These are phyloP conservation scores for Escovopsis sp. DNA, from an alignment of 2,329 filamentous ascomycete genomes.

Conservation along the genomic window DNA sequence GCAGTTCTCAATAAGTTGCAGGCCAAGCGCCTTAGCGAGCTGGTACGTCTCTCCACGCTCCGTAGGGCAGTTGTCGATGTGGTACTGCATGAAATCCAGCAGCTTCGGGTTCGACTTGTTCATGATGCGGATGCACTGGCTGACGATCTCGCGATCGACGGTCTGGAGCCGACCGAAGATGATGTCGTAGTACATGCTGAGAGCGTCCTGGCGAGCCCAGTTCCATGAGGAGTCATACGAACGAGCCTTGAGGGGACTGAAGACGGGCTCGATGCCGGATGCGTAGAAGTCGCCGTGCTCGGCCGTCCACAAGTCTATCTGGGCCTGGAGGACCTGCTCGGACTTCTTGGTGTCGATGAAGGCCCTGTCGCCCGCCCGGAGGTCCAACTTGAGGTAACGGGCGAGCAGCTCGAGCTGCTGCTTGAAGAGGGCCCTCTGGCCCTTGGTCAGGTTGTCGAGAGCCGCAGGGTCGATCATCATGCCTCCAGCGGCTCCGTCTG, in stretches of 20 bases:
- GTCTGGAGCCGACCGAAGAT: conserved; percentile 90
- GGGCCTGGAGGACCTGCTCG: conserved; percentile 73
- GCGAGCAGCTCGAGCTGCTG: conserved; percentile 93
- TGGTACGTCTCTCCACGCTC: conserved; percentile 95
- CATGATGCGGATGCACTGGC: conserved; percentile 97
- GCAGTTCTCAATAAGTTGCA: conserved; percentile 94
- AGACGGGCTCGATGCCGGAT: conserved; percentile 82
- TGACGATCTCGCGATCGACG: conserved; percentile 94
- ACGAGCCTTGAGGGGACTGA: conserved; percentile 84
- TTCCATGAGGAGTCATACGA: conserved; percentile 99
- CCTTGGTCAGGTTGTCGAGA: conserved; percentile 91
- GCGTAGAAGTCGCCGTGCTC: conserved; percentile 97
- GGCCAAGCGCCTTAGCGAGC: conserved; percentile 87
- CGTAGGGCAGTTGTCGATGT: conserved; percentile 96
- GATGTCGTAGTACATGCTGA: conserved; percentile 98
- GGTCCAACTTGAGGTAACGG: conserved; percentile 91
- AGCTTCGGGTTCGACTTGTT: conserved; percentile 93
- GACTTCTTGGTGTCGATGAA: conserved; percentile 74
- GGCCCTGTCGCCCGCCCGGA: conserved; percentile 91
- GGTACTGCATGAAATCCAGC: conserved; percentile 98
- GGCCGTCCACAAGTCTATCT: conserved; percentile 85
- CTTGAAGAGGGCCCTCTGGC: conserved; percentile 92
- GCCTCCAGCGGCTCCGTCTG: conserved; percentile 55
- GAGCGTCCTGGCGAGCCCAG: conserved; percentile 92
- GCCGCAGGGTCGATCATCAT: conserved; percentile 99